Percentiles rank a stretch among this genome's conserved stretches.
Evolutionary conservation across 148 eudicot genomes (phyloP).

Genomic region (Dianthus caryophyllus): DNA sequence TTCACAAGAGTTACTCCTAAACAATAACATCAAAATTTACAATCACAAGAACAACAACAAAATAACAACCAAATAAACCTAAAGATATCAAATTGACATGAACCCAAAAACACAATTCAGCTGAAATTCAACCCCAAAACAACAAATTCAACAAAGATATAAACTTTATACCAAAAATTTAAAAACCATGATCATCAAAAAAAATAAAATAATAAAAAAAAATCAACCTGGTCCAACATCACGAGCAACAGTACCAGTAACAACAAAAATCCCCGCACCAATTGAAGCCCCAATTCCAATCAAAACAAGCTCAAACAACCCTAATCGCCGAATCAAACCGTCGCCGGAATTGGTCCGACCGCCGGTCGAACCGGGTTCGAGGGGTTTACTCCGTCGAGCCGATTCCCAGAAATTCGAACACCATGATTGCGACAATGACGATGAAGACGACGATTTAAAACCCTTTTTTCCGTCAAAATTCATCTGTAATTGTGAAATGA

Average conservation of each 20-base stretch:
- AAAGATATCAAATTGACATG: too few relatives aligned
- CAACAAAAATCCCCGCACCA: constrained; percentile 94
- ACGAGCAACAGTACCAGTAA: constrained; percentile 91
- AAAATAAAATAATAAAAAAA: too few relatives aligned
- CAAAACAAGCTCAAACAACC: constrained; percentile 66
- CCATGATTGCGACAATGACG: constrained; percentile 22
- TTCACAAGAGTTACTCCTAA: too few relatives aligned
- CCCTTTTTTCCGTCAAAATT: constrained; percentile 4
- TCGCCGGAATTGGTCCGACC: constrained; percentile 40
- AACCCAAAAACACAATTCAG: too few relatives aligned
- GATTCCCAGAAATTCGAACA: constrained; percentile 56
- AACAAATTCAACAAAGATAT: too few relatives aligned
- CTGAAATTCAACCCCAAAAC: too few relatives aligned
- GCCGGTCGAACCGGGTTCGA: constrained; percentile 19
- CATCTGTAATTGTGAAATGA: neutral
- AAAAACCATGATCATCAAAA: neutral
- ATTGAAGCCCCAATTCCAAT: constrained; percentile 92
- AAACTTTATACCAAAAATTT: too few relatives aligned
- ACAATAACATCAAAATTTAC: too few relatives aligned
- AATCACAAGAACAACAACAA: too few relatives aligned
- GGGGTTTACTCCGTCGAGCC: constrained; percentile 43
- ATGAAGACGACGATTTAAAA: neutral
- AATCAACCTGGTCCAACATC: constrained; percentile 86
- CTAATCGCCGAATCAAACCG: constrained; percentile 68
- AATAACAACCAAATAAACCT: too few relatives aligned